phyloP scores from a whole-genome alignment of 768 basidiomycete genomes.

The Cyclocybe cylindracea region DNA sequence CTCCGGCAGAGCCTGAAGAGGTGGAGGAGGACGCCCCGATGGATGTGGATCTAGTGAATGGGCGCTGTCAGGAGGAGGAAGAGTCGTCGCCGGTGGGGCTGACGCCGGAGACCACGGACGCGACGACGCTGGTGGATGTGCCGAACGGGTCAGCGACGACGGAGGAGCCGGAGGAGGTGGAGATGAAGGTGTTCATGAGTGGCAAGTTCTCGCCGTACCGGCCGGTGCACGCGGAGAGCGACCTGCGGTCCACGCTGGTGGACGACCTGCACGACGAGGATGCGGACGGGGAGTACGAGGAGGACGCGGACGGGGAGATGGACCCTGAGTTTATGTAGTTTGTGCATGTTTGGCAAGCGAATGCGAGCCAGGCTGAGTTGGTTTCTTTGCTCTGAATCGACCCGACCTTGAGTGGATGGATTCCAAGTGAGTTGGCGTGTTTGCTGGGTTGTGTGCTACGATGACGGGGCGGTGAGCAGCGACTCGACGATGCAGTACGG shows the following conservation, averaged over 20 bases:
- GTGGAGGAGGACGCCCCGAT: conserved; percentile 2
- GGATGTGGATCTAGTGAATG: conserved; percentile 15
- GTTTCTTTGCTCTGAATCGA: conserved; percentile 17
- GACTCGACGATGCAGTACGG: conserved; percentile 63
- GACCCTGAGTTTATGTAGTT: conserved; percentile 10
- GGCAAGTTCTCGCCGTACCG: conserved; percentile 17
- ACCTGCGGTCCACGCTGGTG: conserved; percentile 28
- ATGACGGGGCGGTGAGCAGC: conserved; percentile 36
- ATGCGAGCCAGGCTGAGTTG: conserved; percentile 22
- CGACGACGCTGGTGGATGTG: conserved; percentile 29
- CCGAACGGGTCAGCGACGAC: conserved; percentile 53
- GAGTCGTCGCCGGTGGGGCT: background rate
- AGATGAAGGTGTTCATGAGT: conserved; percentile 50
- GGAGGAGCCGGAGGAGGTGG: conserved; percentile 54
- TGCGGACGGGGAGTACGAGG: conserved; percentile 26
- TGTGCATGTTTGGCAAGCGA: conserved; percentile 17
- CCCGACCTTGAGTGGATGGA: conserved; percentile 40
- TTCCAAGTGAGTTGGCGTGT: conserved; percentile 36
- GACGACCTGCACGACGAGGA: conserved; percentile 40
- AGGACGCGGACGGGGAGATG: conserved; percentile 12
- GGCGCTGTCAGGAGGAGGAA: conserved; percentile 7
- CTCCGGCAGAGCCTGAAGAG: conserved; percentile 5
- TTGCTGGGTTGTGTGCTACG: conserved; percentile 1
- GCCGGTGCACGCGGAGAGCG: conserved; percentile 25
- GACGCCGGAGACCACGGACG: conserved; percentile 11